Conservation (phyloP, 495 filamentous ascomycete species). For the Annulohypoxylon stygium region DNA sequence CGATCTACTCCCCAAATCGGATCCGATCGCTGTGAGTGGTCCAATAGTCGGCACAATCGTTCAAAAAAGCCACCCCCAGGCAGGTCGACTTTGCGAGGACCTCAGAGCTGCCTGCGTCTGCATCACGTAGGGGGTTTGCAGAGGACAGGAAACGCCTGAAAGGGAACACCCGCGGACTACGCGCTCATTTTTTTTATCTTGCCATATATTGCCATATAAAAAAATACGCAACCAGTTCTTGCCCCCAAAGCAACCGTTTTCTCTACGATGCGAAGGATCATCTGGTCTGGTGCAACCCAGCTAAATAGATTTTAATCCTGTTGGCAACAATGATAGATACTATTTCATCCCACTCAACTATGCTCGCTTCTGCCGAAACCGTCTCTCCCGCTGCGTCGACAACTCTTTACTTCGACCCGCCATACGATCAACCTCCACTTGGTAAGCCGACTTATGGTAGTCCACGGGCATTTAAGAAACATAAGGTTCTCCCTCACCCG, state of each 20-base stretch:
- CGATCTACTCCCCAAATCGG: conserved; percentile 44
- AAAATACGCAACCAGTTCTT: conserved; percentile 22
- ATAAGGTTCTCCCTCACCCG: conserved; percentile 67
- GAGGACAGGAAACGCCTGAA: conserved; percentile 23
- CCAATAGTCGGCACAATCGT: conserved; percentile 38
- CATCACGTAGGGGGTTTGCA: conserved; percentile 43
- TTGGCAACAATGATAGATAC: conserved; percentile 35
- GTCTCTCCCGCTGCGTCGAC: conserved; percentile 47
- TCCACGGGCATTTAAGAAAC: conserved; percentile 65
- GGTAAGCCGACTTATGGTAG: conserved; percentile 31
- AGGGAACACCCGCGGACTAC: conserved; percentile 22
- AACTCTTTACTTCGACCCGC: conserved; percentile 49
- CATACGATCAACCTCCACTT: conserved; percentile 39
- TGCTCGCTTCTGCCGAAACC: conserved; percentile 45
- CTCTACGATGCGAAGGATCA: conserved; percentile 40
- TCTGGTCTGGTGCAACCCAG: conserved; percentile 37
- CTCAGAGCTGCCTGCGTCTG: conserved; percentile 39
- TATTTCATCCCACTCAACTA: conserved; percentile 39
- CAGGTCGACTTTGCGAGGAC: conserved; percentile 30
- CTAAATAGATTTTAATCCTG: conserved; percentile 32
- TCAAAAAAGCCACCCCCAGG: conserved; percentile 10
- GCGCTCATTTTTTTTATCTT: conserved; percentile 12
- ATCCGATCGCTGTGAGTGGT: conserved; percentile 43
- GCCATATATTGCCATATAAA: not conserved
- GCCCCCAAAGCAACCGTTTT: conserved; percentile 16